Evolutionary conservation across 108 stramenopile genomes (phyloP).

Genomic region (Fragilaria crotonensis): DNA sequence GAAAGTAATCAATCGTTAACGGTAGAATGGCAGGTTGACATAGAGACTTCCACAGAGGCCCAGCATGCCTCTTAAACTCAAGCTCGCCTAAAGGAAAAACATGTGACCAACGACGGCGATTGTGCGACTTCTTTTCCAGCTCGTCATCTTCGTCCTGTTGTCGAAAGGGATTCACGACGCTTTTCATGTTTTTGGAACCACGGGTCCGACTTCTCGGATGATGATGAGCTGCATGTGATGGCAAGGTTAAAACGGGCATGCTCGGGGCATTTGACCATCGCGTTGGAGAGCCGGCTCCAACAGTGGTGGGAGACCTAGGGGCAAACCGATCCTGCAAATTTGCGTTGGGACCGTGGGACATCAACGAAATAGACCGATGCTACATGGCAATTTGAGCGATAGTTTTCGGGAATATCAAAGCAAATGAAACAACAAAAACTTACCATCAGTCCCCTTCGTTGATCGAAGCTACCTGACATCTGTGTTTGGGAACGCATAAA

Average conservation of each 20-base stretch:
- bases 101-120: conserved; percentile 93
- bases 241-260: too few relatives aligned
- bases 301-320: background rate
- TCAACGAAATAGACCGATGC: background rate
- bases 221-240: too few relatives aligned
- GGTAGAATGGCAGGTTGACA: conserved; percentile 95
- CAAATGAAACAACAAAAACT: too few relatives aligned
- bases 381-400: background rate
- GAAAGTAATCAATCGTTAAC: conserved; percentile 90
- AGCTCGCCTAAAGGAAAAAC: conserved; percentile 91
- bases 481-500: background rate
- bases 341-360: background rate
- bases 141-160: conserved; percentile 89
- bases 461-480: background rate
- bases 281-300: background rate
- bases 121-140: conserved; percentile 87
- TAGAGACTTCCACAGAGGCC: conserved; percentile 94
- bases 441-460: background rate
- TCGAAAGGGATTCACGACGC: conserved; percentile 87
- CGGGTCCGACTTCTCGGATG: too few relatives aligned
- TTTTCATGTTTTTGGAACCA: conserved; percentile 18
- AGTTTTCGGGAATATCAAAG: too few relatives aligned
- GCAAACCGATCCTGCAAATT: background rate
- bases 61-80: conserved; percentile 76
- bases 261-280: too few relatives aligned